Conservation (phyloP, 2,329 filamentous ascomycete genomes). For the Incumbomyces delicatus region DNA sequence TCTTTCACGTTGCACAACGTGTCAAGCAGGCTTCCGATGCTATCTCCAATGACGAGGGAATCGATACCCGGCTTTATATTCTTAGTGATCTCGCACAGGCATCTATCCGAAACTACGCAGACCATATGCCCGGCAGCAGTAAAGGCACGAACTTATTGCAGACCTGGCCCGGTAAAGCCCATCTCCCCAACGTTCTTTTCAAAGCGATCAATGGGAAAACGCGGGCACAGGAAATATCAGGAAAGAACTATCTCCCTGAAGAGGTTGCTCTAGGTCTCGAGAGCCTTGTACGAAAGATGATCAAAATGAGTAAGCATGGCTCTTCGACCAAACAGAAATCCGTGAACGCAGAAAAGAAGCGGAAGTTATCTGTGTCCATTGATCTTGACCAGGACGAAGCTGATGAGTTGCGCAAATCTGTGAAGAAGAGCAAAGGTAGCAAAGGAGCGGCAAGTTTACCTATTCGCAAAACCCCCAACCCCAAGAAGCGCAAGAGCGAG, state of each 20-base stretch:
- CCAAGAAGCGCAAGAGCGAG: conserved; percentile 29
- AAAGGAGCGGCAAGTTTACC: conserved; percentile 11
- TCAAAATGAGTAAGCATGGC: conserved; percentile 47
- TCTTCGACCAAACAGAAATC: conserved; percentile 13
- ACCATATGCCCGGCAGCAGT: conserved; percentile 64
- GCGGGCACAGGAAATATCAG: conserved; percentile 72
- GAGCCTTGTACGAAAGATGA: conserved; percentile 56
- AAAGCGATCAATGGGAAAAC: conserved; percentile 63
- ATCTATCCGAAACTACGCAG: conserved; percentile 75
- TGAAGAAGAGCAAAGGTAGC: conserved; percentile 16
- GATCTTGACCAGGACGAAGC: conserved; percentile 18
- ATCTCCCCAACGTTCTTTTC: conserved; percentile 72
- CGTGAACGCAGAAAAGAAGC: conserved; percentile 27
- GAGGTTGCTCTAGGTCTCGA: conserved; percentile 69
- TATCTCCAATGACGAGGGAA: conserved; percentile 46
- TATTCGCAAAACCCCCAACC: conserved; percentile 17
- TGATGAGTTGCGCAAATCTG: conserved; percentile 10
- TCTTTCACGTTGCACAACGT: conserved; percentile 85
- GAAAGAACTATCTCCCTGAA: conserved; percentile 73
- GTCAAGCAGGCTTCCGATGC: conserved; percentile 84
- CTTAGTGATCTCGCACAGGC: conserved; percentile 79
- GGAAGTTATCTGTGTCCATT: conserved; percentile 31
- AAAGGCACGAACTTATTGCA: conserved; percentile 54
- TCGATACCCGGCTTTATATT: conserved; percentile 57
- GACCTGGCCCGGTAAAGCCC: conserved; percentile 69